These are phyloP conservation scores for Coemansia sp. DNA, from an alignment of 192 early-diverging fungal genomes.

Conservation along the genomic window DNA sequence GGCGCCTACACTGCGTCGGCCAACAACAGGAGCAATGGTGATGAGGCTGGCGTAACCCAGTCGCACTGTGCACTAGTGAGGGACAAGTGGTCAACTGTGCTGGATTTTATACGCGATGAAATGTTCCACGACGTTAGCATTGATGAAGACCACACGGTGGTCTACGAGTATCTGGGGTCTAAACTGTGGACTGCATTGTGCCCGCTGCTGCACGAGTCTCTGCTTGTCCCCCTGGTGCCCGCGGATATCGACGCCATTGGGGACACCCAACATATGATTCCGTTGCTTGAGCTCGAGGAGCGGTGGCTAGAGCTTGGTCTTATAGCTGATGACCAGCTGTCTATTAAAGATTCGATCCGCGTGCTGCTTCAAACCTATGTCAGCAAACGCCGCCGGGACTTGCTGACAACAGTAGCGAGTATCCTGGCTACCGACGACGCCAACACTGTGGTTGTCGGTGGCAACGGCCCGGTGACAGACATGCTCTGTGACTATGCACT, in stretches of 20 bases:
- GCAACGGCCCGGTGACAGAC: slow-evolving; percentile 25
- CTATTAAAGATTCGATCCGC: slow-evolving; percentile 27
- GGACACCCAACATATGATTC: slow-evolving; percentile 32
- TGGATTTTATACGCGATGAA: slow-evolving; percentile 41
- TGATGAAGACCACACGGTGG: slow-evolving; percentile 38
- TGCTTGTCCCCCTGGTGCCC: slow-evolving; percentile 33
- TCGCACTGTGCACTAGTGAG: slow-evolving; percentile 27
- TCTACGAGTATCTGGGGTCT: slow-evolving; percentile 36
- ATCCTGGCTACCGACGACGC: slow-evolving; percentile 36
- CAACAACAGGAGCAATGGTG: not conserved
- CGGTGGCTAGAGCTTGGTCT: slow-evolving; percentile 37
- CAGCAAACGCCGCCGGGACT: slow-evolving; percentile 37
- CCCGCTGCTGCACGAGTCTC: slow-evolving; percentile 22
- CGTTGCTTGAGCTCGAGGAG: slow-evolving; percentile 43
- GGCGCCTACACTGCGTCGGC: slow-evolving; percentile 28
- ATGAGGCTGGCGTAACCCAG: not conserved
- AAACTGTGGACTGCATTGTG: slow-evolving; percentile 33
- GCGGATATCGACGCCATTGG: slow-evolving; percentile 21
- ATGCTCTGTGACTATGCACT: slow-evolving; percentile 13
- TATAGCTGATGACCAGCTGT: slow-evolving; percentile 16
- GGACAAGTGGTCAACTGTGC: slow-evolving; percentile 37
- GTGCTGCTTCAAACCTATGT: slow-evolving; percentile 37
- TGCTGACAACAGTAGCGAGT: slow-evolving; percentile 35
- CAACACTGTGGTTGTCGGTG: slow-evolving; percentile 45
- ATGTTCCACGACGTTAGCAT: slow-evolving; percentile 45